phyloP scores from a whole-genome alignment of 1,284 basidiomycete species.

The Ustilago nuda region DNA sequence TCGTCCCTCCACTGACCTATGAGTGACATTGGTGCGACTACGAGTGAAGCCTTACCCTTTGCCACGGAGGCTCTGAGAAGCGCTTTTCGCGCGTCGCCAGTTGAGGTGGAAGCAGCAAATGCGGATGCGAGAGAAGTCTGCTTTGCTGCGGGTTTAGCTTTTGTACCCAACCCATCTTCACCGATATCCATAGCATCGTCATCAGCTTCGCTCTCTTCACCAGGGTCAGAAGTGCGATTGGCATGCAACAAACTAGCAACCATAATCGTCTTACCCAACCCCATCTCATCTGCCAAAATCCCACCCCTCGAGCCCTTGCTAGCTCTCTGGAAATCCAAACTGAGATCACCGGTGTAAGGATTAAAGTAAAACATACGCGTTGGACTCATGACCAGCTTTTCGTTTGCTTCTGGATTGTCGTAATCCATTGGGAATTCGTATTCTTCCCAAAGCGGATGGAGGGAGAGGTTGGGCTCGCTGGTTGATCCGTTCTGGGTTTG shows the following conservation, averaged over 20 bases:
- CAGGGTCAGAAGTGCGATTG: conserved; percentile 70
- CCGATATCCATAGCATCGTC: conserved; percentile 22
- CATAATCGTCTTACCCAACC: conserved; percentile 99
- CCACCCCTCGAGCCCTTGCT: conserved; percentile 85
- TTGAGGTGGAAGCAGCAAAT: conserved; percentile 45
- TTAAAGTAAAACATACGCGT: conserved; percentile 56
- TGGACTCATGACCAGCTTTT: conserved; percentile 40
- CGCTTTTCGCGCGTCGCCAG: conserved; percentile 24
- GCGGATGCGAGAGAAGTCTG: conserved; percentile 61
- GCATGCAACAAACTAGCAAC: conserved; percentile 89
- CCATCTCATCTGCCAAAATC: conserved; percentile 83
- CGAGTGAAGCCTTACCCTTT: conserved; percentile 76
- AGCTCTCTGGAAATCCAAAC: conserved; percentile 84
- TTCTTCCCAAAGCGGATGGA: conserved; percentile 97
- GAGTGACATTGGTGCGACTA: conserved; percentile 92
- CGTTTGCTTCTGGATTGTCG: conserved; percentile 48
- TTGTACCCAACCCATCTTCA: conserved; percentile 14
- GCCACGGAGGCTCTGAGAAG: conserved; percentile 45
- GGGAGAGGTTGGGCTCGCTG: conserved; percentile 69
- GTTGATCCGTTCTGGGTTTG: conserved; percentile 12
- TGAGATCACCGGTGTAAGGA: conserved; percentile 82
- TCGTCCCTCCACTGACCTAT: conserved; percentile 92
- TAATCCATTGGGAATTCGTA: conserved; percentile 70
- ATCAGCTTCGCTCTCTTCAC: conserved; percentile 36
- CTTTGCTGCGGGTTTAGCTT: conserved; percentile 29